Conservation (phyloP, 2,329 filamentous ascomycete genomes). For the Albifimbria verrucaria region DNA sequence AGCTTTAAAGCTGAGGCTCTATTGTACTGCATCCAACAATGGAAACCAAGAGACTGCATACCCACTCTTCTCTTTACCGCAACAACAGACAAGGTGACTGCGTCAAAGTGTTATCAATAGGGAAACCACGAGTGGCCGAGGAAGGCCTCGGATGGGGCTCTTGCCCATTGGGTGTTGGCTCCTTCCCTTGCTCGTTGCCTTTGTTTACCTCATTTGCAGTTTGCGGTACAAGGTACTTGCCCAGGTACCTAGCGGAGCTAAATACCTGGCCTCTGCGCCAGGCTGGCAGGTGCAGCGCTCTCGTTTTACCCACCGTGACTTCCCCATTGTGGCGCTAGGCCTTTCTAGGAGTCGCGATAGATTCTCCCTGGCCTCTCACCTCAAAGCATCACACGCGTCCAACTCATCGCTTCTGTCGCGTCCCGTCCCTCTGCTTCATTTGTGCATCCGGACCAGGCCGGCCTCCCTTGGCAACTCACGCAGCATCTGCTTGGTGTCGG, state of each 20-base stretch:
- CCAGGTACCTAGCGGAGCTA: not conserved
- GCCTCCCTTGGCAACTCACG: not conserved
- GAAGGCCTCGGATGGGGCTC: too few relatives aligned
- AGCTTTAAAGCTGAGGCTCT: too few relatives aligned
- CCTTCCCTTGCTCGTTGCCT: too few relatives aligned
- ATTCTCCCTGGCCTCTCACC: slow-evolving; percentile 21
- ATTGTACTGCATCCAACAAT: too few relatives aligned
- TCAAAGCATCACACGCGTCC: slow-evolving; percentile 25
- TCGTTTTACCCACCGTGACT: slow-evolving; percentile 6
- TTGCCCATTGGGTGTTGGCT: too few relatives aligned
- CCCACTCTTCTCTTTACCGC: too few relatives aligned
- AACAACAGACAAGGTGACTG: too few relatives aligned
- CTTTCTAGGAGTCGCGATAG: slow-evolving; percentile 24
- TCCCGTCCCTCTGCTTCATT: not conserved
- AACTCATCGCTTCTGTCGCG: slow-evolving; percentile 14
- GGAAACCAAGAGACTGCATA: too few relatives aligned
- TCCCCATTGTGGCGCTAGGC: slow-evolving; percentile 20
- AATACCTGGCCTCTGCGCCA: slow-evolving; percentile 1
- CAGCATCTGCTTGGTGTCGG: not conserved
- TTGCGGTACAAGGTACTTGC: not conserved
- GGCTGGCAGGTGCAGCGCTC: slow-evolving; percentile 12
- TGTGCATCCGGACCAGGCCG: not conserved
- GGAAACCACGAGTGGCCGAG: too few relatives aligned
- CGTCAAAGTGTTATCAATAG: too few relatives aligned
- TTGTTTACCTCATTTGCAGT: not conserved